Percentiles rank a stretch among this genome's conserved stretches.
Conservation (phyloP, 306 rosid genomes). For the Albizia julibrissin region DNA sequence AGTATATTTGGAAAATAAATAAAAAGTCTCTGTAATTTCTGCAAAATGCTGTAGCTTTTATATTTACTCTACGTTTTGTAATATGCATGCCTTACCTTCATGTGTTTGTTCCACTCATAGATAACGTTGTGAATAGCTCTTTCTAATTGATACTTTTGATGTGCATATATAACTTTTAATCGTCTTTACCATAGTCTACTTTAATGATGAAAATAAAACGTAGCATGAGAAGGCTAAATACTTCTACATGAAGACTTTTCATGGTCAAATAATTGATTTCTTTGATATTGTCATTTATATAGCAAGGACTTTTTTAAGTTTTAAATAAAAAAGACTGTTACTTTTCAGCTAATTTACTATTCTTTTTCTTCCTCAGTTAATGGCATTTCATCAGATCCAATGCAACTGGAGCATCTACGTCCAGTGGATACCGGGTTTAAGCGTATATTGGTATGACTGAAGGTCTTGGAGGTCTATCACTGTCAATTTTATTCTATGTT, state of each 20-base stretch:
- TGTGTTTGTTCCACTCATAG: constrained; percentile 12
- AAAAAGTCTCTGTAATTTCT: not conserved
- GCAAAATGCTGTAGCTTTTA: not conserved
- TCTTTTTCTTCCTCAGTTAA: constrained; percentile 50
- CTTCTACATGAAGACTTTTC: constrained; percentile 13
- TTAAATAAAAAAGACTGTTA: not conserved
- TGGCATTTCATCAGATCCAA: constrained; percentile 41
- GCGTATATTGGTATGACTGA: constrained; percentile 79
- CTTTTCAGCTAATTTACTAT: constrained; percentile 30
- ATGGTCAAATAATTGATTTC: not conserved
- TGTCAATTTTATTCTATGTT: constrained; percentile 15
- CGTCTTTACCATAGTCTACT: constrained; percentile 1
- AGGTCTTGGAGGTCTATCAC: constrained; percentile 26
- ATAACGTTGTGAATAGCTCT: constrained; percentile 7
- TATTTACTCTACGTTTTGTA: not conserved
- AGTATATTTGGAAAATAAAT: not conserved
- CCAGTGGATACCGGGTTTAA: constrained; percentile 61
- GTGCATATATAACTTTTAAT: constrained; percentile 24
- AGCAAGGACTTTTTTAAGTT: not conserved
- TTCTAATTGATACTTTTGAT: constrained; percentile 10
- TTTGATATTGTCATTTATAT: constrained; percentile 25
- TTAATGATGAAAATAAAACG: constrained; percentile 22
- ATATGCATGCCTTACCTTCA: constrained; percentile 29
- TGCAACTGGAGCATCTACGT: constrained; percentile 62
- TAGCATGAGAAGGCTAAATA: not conserved